Evolutionary conservation across 768 basidiomycete species (phyloP).

Genomic region (Tephrocybe sp.): DNA sequence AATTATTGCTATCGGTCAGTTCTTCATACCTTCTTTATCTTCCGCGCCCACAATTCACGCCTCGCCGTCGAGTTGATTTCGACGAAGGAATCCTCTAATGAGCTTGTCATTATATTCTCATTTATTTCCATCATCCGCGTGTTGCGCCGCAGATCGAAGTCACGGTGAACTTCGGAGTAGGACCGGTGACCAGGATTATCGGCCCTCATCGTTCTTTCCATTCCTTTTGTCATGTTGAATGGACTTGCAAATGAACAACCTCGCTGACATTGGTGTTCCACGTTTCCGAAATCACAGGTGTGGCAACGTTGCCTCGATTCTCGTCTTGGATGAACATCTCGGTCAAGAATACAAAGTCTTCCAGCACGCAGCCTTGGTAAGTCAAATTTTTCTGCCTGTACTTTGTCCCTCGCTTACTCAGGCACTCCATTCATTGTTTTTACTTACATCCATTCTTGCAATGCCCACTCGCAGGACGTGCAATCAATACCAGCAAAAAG

Average conservation of each 20-base stretch:
- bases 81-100: not conserved
- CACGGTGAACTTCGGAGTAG: not conserved
- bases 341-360: slow-evolving; percentile 97
- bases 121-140: not conserved
- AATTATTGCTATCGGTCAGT: slow-evolving; percentile 96
- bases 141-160: slow-evolving; percentile 4
- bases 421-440: not conserved
- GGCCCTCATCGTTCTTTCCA: not conserved
- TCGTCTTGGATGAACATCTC: slow-evolving; percentile 91
- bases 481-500: slow-evolving; percentile 80
- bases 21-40: slow-evolving; percentile 9
- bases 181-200: not conserved
- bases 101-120: not conserved
- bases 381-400: slow-evolving; percentile 23
- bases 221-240: slow-evolving; percentile 1
- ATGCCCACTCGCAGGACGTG: slow-evolving; percentile 53
- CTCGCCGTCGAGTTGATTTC: not conserved
- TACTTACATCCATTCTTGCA: not conserved
- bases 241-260: not conserved
- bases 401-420: slow-evolving; percentile 2
- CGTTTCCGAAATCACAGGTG: slow-evolving; percentile 48
- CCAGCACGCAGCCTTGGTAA: slow-evolving; percentile 80
- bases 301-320: slow-evolving; percentile 93
- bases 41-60: not conserved
- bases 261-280: slow-evolving; percentile 8